Evolutionary conservation across 305 asterid genomes (phyloP), one percentile per base, ranked within the genome.

Genomic region (Fraxinus floribunda): DNA sequence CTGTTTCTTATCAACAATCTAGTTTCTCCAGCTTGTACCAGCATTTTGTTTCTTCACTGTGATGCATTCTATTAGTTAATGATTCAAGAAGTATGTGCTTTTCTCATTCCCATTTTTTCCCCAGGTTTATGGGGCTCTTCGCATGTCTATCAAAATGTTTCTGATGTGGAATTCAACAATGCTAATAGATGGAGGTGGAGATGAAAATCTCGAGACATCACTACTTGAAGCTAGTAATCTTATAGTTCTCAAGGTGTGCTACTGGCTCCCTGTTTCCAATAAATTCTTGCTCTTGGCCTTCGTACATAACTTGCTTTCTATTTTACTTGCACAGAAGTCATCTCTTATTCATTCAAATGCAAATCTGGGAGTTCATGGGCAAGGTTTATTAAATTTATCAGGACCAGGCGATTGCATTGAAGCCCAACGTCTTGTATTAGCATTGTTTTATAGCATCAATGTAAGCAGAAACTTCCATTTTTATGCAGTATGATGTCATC

Each of bases 141-240:
- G 99, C 82, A 97, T 97, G 99, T 87, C 98, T n/a, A 98, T 97
- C 76, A 97, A 97, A 88, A 95, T 97, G 97, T 93, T 95, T 84
- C 82, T 97, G 88, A 97, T 97, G 99, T 95, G 97, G 99, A 97
- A 97, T 87, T 91, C 99, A 39, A 80, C 78, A 87, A 90, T 97
- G 97, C 80, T 90, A 84, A 97, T 97, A 87, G 99, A 97, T 88
- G 99, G 98, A 22, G 99, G 97, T 84, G 99, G 98, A 79, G 98
- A 97, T 90, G 94, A 89, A 90, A 92, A 94, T 88, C 97, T 95
- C 52, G 98, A 90, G 89, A 97, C 97, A 39, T 93, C 99, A 36
- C 88, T 92, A 86, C 97, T 97, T 49, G 99, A 97, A 89, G 98
- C 98, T 87, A 97, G 99, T 86, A 97, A 97, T 89, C 97, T 97